phyloP scores from a whole-genome alignment of 1,284 basidiomycete species.

The Leccinum angustisporum region DNA sequence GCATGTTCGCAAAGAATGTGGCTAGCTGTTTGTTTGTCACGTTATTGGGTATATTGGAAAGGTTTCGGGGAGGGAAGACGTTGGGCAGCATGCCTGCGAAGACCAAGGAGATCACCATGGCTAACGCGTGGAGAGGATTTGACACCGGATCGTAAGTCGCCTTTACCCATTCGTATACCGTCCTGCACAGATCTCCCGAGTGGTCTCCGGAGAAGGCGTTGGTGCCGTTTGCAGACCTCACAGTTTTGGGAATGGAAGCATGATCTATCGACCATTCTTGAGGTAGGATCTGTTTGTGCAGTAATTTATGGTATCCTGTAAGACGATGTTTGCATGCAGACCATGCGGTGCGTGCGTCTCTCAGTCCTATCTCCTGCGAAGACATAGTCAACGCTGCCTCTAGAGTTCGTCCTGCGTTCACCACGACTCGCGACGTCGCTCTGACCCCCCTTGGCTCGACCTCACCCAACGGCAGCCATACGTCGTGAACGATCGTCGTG shows the following conservation, averaged over 20 bases:
- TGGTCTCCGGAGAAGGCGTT: too few species aligned
- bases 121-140: too few species aligned
- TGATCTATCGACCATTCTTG: background rate
- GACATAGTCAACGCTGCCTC: background rate
- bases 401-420: background rate
- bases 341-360: background rate
- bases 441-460: background rate
- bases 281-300: background rate
- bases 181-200: too few species aligned
- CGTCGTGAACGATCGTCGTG: background rate
- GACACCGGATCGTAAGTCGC: too few species aligned
- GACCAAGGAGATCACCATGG: too few species aligned
- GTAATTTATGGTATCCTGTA: background rate
- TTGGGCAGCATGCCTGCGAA: too few species aligned
- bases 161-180: too few species aligned
- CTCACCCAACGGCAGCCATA: background rate
- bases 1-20: background rate
- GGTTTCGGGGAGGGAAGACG: too few species aligned
- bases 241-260: background rate
- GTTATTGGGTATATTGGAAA: too few species aligned
- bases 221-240: too few species aligned
- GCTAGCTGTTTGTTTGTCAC: background rate
- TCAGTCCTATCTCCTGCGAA: background rate
- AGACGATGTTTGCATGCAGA: background rate
- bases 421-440: background rate